Evolutionary conservation across 1,284 basidiomycete species (phyloP), one percentile per base, ranked within the genome.

Genomic region (Rhodotorula sp.): DNA sequence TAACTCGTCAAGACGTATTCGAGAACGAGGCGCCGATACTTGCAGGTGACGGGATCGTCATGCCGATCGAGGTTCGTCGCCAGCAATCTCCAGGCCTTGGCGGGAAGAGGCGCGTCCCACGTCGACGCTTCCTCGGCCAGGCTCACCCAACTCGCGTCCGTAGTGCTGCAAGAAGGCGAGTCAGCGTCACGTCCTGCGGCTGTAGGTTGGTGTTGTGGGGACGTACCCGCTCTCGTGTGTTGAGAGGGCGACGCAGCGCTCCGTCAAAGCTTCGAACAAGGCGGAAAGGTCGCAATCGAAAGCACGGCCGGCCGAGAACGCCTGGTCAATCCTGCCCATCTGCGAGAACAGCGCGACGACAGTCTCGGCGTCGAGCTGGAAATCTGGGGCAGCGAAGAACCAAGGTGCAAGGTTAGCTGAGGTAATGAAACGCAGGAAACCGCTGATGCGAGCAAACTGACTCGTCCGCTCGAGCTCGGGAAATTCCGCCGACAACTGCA

Each of bases 61-160:
- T 95, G 87, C 63, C 90, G 87, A 68, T 88, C 86, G 66, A 98
- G 84, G 34, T 90, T 87, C 75, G 89, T 85, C 72, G 91, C 89
- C 62, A 99, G 86, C 80, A 93, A 95, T 78, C 90, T 86, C 91
- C 94, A 93, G 3, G 90, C 93, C 70, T 91, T 87, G 72, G 92
- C 90, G 26, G 89, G 86, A 39, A 89, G 85, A 1, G 90, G 87
- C 1, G 94, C 94, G 52, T 89, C 85, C 89, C 95, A 96, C 2
- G 90, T 89, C 1, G 88, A 86, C 12, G 91, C 87, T 21, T 82
- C 70, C 64, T 89, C 88, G 77, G 93, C 92, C 21, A 88, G 88
- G 51, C 91, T 85, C 46, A 96, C 84, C 92, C 92, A 95, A 71
- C 90, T 87, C 1, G 87, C 87, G 5, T 86, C 86, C 71, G 88